Evolutionary conservation across 176 grass and related monocot species (phyloP), one percentile per base, ranked within the genome.

Genomic region (Tuctoria greenei): DNA sequence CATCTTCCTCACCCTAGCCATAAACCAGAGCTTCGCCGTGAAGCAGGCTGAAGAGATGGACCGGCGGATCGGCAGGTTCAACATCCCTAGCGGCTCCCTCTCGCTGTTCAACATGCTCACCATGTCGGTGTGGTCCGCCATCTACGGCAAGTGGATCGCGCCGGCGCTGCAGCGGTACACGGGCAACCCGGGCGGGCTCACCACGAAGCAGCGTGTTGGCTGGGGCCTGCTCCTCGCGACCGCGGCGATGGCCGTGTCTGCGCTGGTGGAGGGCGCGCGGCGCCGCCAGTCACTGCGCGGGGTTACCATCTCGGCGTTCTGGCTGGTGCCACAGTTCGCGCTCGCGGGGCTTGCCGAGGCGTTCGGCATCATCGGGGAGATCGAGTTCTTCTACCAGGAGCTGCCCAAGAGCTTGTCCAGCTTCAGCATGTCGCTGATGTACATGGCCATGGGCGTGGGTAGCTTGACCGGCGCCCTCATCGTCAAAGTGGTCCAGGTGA

Each of bases 301-400:
- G 16, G 38, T 52, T 12, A 4, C 55, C 76, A 78, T 84, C 67
- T 89, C 86, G 44, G 90, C 83, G 8, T 81, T 93, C 86, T 93
- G 90, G 90, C 86, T 89, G 6, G 77, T 86, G 54, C 86, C 83
- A 46, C 86, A 93, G 80, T 78, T 74, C 63, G 69, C 62, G 67
- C 76, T 93, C 1, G 61, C 61, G 16, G 90, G 90, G 76, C 81
- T 93, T 5, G 83, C 86, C 13, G 86, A 89, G 83, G 90, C 90
- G 18, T 77, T 93, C 27, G 86, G 49, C 40, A 31, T 86, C 3
- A 93, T 93, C 55, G 83, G 86, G 52, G 80, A 89, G 67, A 72
- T 92, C 24, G 83, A 92, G 66, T 92, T 92, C 83, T 92, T 83
- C 83, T 89, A 92, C 83, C 76, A 76, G 21, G 86, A 92, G 67